Evolutionary conservation across 805 yeast genomes (phyloP).

Genomic region (Metschnikowia sp.): DNA sequence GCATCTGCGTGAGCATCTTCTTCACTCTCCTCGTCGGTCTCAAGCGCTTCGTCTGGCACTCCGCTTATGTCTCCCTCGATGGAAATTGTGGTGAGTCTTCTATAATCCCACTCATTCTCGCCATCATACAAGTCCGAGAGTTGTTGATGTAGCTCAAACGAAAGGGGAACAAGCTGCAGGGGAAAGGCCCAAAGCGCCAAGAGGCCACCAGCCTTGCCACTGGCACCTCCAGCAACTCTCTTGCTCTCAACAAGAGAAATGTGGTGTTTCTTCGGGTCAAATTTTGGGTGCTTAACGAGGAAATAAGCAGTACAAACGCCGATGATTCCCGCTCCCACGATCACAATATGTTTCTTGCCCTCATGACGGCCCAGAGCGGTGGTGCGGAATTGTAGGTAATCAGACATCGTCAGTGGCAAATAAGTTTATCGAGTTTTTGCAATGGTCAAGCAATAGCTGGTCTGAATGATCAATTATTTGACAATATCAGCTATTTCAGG

Average conservation of each 20-base stretch:
- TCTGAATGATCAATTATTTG: too few species aligned
- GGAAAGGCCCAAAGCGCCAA: slow-evolving; percentile 97
- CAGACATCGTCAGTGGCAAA: slow-evolving; percentile 21
- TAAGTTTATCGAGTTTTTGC: too few species aligned
- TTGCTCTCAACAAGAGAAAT: slow-evolving; percentile 85
- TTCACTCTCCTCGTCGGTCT: slow-evolving; percentile 10
- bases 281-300: slow-evolving; percentile 77
- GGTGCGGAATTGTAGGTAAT: slow-evolving; percentile 31
- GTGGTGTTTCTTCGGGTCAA: slow-evolving; percentile 67
- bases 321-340: slow-evolving; percentile 93
- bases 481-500: too few species aligned
- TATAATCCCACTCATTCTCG: slow-evolving; percentile 87
- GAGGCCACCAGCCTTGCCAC: slow-evolving; percentile 96
- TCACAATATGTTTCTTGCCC: slow-evolving; percentile 72
- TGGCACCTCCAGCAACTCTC: slow-evolving; percentile 95
- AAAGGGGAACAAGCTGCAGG: slow-evolving; percentile 83
- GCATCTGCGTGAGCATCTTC: background rate
- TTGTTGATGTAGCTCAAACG: slow-evolving; percentile 82
- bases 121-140: slow-evolving; percentile 78
- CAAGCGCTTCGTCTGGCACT: slow-evolving; percentile 20
- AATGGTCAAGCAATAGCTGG: too few species aligned
- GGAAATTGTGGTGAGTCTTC: slow-evolving; percentile 81
- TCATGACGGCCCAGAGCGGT: slow-evolving; percentile 47
- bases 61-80: slow-evolving; percentile 74
- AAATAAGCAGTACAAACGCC: slow-evolving; percentile 95